These are phyloP conservation scores for Allium sativum DNA, from an alignment of 106 monocot genomes.

Conservation along the genomic window DNA sequence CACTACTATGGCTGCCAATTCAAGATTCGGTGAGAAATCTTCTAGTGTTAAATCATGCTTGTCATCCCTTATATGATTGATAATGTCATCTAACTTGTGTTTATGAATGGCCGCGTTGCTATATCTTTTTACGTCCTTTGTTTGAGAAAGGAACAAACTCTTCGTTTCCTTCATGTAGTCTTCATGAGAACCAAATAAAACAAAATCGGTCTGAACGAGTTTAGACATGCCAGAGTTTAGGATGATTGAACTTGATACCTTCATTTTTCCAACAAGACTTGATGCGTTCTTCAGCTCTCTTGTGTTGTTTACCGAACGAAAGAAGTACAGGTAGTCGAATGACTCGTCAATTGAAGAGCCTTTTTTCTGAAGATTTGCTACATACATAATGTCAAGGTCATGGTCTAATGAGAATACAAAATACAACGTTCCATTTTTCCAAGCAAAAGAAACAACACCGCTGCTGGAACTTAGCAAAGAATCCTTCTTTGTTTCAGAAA, in stretches of 20 bases:
- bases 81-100: slow-evolving; percentile 12
- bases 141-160: slow-evolving; percentile 9
- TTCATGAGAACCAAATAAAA: slow-evolving; percentile 39
- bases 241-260: slow-evolving; percentile 55
- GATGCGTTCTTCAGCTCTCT: slow-evolving; percentile 2
- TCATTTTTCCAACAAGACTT: slow-evolving; percentile 59
- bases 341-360: slow-evolving; percentile 21
- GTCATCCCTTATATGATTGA: background rate
- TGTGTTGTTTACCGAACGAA: slow-evolving; percentile 17
- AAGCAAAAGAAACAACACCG: slow-evolving; percentile 23
- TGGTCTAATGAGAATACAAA: slow-evolving; percentile 41
- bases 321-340: slow-evolving; percentile 50
- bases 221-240: slow-evolving; percentile 20
- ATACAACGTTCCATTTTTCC: slow-evolving; percentile 32
- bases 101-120: slow-evolving; percentile 19
- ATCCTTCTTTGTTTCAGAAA: slow-evolving; percentile 13
- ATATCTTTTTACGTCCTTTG: slow-evolving; percentile 27
- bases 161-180: slow-evolving; percentile 18
- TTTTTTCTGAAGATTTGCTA: slow-evolving; percentile 40
- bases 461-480: slow-evolving; percentile 29
- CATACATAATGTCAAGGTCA: slow-evolving; percentile 14
- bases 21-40: slow-evolving; percentile 32
- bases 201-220: slow-evolving; percentile 56
- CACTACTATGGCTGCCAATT: slow-evolving; percentile 66
- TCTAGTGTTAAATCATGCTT: too few species aligned